Evolutionary conservation across 1,284 basidiomycete species (phyloP), one percentile per base, ranked within the genome.

Genomic region (Apiotrichum laibachii): DNA sequence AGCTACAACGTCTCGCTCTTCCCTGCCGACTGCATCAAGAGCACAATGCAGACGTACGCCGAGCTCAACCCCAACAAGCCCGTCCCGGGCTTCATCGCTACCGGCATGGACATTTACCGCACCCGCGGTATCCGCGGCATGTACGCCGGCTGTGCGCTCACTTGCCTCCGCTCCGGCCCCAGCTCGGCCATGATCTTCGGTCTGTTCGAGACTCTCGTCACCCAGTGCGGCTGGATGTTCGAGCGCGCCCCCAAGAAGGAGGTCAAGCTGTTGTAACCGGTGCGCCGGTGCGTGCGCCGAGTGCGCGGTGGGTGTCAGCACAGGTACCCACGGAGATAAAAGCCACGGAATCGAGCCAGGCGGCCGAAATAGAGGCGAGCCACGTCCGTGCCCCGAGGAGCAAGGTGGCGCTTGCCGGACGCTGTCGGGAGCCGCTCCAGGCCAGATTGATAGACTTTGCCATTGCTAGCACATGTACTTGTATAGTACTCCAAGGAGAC

Each of bases 91-190:
- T 97, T 97, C 70, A 72, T 84, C 49, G 81, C 82, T 43, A 90
- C 87, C n/a, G 85, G 86, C 21, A 81, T 76, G 65, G 85, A 85
- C 65, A 88, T 98, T 80, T 96, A 89, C 70, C 77, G 68, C 34
- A 84, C 83, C 16, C 85, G 90, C 70, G 95, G 95, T 0, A 65
- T 97, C 10, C 82, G 81, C 52, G 95, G 94, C 0, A 78, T 99
- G 62, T 99, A 99, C 78, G 90, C 92, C 15, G 91, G 95, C n/a
- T 93, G 92, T 76, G 94, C 92, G 8, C 86, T 98, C 67, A 98
- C 95, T 0, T 88, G 93, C 47, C 85, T 89, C 33, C 81, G 92
- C 56, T 87, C 89, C 0, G 87, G 93, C 54, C 94, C 94, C 1
- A 91, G 88, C 70, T 92, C 89, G 72, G 92, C 89, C 4, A 83